Evolutionary conservation across 1,284 basidiomycete species (phyloP).

Genomic region (Leccinum pachyderme): DNA sequence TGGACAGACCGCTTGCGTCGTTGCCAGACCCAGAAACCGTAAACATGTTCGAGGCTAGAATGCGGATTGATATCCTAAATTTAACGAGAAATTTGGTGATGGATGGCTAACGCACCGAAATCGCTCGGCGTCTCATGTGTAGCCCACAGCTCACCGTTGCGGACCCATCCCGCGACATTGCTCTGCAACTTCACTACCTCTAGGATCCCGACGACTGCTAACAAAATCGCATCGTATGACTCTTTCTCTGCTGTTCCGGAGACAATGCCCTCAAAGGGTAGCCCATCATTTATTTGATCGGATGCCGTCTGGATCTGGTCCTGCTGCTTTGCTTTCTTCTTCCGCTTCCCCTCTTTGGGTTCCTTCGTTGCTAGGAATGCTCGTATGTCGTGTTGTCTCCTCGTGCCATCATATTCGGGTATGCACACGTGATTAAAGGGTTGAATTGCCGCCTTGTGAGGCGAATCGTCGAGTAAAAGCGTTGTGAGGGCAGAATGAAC

Average conservation of each 20-base stretch:
- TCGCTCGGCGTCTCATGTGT: constrained; percentile 8
- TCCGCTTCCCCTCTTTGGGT: constrained; percentile 7
- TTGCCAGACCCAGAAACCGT: constrained; percentile 11
- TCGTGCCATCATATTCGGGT: constrained; percentile 56
- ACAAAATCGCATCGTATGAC: constrained; percentile 55
- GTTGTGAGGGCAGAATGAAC: constrained; percentile 66
- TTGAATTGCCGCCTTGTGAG: constrained; percentile 73
- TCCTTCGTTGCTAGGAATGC: constrained; percentile 14
- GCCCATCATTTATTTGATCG: not conserved
- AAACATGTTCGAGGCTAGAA: not conserved
- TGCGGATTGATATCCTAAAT: not conserved
- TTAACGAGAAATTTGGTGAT: not conserved
- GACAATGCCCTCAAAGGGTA: not conserved
- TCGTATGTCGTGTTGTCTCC: constrained; percentile 47
- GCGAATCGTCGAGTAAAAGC: constrained; percentile 80
- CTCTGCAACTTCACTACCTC: constrained; percentile 55
- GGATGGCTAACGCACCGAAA: not conserved
- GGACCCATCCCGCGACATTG: constrained; percentile 70
- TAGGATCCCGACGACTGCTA: constrained; percentile 74
- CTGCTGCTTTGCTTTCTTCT: constrained; percentile 9
- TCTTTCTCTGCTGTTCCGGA: constrained; percentile 10
- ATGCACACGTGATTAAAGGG: constrained; percentile 81
- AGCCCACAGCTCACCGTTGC: constrained; percentile 51
- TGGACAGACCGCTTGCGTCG: constrained; percentile 14
- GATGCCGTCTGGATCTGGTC: not conserved